Percentiles rank a stretch among this genome's conserved stretches.
Evolutionary conservation across 257 asterid genomes (phyloP).

Genomic region (Rubia yunnanensis): DNA sequence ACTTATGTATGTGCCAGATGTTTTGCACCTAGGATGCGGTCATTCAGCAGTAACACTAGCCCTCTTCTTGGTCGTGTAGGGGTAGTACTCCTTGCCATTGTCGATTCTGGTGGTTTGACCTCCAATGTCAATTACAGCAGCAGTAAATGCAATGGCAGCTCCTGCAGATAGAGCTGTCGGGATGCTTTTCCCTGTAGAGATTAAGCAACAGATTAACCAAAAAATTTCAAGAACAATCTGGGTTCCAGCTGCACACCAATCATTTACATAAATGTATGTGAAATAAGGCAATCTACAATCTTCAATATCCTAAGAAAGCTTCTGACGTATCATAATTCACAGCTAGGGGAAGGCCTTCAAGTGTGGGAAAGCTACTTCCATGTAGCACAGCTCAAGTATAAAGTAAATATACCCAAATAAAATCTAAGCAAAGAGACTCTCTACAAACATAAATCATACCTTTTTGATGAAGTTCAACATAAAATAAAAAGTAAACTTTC

Average conservation of each 20-base stretch:
- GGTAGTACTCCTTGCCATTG: slow-evolving; percentile 73
- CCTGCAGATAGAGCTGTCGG: slow-evolving; percentile 73
- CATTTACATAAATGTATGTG: background rate
- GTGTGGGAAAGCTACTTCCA: background rate
- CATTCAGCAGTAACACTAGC: slow-evolving; percentile 37
- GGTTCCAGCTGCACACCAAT: background rate
- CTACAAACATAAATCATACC: background rate
- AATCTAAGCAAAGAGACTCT: background rate
- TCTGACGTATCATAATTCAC: background rate
- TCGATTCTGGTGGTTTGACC: slow-evolving; percentile 69
- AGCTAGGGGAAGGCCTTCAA: background rate
- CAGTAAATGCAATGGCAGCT: slow-evolving; percentile 69
- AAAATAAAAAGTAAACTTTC: no score
- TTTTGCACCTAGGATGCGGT: background rate
- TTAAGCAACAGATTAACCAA: background rate
- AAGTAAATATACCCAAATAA: background rate
- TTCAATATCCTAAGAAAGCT: background rate
- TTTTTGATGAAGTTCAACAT: no score
- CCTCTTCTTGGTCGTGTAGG: slow-evolving; percentile 70
- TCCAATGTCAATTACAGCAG: slow-evolving; percentile 56
- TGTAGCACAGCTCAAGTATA: background rate
- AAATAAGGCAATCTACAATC: background rate
- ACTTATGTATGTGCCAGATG: slow-evolving; percentile 2
- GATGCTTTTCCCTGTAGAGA: slow-evolving; percentile 61
- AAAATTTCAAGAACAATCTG: background rate